Base-by-base conservation (phyloP, 2,329 filamentous ascomycete genomes). In the Spiromastix sp. region DNA sequence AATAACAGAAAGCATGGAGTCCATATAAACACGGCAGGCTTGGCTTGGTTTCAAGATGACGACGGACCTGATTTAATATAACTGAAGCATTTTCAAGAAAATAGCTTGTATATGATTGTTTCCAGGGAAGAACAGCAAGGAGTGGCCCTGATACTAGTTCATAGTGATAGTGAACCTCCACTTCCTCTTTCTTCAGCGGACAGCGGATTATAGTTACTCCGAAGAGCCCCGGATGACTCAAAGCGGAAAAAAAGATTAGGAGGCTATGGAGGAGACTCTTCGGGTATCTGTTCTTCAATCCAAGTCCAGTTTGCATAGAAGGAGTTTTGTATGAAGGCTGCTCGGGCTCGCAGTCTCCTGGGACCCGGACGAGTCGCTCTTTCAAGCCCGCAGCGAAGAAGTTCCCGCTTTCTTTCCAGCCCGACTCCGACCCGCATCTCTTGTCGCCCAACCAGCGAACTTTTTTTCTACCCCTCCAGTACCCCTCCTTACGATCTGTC, bases 241-340 rank as follows among this genome's bases (percentile, higher is more conserved):
- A n/a, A 7, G 7, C 21, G 7, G 21, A 24, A 24, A 24, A 24
- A 24, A 24, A 24, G 21, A 24, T 7, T 24, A 7, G 21, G 7
- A 7, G 21, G 21, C 7, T 7, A n/a, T n/a, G 21, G 21, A n/a
- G n/a, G 21, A 24, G 21, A 7, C n/a, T 7, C 7, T 7, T 24
- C 7, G 21, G 7, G 21, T 24, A 24, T 24, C 21, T 24, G n/a
- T 24, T 24, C 21, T 24, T 7, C 7, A 7, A 7, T n/a, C 21
- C 21, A 24, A 24, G 21, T 7, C n/a, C 21, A 7, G n/a, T 7
- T 24, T 24, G n/a, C 21, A 7, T 24, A 24, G 21, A 7, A n/a
- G n/a, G n/a, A 36, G 38, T 41, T 38, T 45, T 56, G 48, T 47
- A 58, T 58, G 55, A 50, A 47, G 50, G 46, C 37, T 42, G 34